Evolutionary conservation across 208 protist genomes (phyloP).

Genomic region (Trichomonas vaginalis): DNA sequence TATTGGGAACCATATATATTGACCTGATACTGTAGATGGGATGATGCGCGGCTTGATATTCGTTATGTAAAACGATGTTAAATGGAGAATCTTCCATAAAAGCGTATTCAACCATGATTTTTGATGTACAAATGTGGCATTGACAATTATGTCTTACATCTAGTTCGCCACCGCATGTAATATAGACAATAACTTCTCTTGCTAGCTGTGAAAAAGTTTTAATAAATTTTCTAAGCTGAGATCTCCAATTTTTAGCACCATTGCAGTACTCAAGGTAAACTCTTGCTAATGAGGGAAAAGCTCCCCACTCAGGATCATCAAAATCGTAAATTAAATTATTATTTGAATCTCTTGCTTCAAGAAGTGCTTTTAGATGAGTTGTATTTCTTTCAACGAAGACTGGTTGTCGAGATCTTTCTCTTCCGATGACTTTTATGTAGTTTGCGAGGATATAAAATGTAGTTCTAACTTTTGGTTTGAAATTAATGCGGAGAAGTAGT

Average conservation of each 20-base stretch:
- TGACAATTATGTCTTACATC: neutral
- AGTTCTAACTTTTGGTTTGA: neutral
- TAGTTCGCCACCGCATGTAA: neutral
- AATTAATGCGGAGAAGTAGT: neutral
- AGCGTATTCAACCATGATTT: neutral
- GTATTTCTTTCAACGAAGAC: neutral
- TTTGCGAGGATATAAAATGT: neutral
- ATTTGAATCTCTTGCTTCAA: neutral
- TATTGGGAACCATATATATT: neutral
- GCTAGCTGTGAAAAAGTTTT: neutral
- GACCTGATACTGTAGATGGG: neutral
- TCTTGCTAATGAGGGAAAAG: neutral
- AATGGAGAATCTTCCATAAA: neutral
- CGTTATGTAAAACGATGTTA: neutral
- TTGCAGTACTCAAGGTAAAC: neutral
- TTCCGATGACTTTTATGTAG: neutral
- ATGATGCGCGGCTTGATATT: neutral
- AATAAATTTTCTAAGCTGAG: neutral
- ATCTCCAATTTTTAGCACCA: neutral
- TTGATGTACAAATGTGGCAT: neutral
- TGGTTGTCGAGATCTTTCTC: neutral
- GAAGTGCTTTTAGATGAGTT: neutral
- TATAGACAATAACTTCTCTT: neutral
- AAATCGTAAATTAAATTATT: neutral
- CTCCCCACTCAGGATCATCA: neutral